Evolutionary conservation across 2,329 filamentous ascomycete genomes (phyloP).

Genomic region (Didymella exigua): DNA sequence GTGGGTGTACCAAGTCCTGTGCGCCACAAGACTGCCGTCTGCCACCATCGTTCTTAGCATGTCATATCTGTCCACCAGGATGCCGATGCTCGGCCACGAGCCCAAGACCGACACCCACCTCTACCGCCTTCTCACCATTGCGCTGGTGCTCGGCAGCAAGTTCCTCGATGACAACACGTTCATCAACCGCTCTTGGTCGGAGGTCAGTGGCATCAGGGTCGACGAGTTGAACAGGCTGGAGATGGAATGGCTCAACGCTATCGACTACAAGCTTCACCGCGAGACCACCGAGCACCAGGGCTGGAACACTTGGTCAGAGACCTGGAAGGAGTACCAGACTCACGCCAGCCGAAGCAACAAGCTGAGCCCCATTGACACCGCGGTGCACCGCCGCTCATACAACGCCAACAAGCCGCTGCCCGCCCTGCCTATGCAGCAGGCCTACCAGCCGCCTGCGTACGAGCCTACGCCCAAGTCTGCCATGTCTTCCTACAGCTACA

Average conservation of each 20-base stretch:
- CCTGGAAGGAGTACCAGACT: conserved; percentile 69
- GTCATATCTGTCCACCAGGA: conserved; percentile 83
- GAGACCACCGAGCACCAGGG: conserved; percentile 79
- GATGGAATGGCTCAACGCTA: conserved; percentile 83
- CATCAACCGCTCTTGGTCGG: conserved; percentile 95
- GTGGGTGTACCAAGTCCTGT: conserved; percentile 88
- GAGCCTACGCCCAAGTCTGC: conserved; percentile 46
- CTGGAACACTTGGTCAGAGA: conserved; percentile 67
- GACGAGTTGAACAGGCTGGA: conserved; percentile 84
- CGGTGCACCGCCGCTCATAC: conserved; percentile 59
- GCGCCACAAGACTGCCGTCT: conserved; percentile 85
- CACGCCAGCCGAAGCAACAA: conserved; percentile 48
- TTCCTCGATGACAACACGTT: conserved; percentile 97
- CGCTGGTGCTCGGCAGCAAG: conserved; percentile 87
- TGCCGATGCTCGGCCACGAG: conserved; percentile 71
- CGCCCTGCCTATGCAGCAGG: conserved; percentile 47
- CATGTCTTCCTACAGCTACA: conserved; percentile 45
- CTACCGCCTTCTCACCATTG: conserved; percentile 85
- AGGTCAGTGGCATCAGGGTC: conserved; percentile 88
- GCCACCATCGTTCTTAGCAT: conserved; percentile 90
- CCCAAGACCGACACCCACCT: conserved; percentile 68
- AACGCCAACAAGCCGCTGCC: conserved; percentile 54
- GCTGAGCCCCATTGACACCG: conserved; percentile 69
- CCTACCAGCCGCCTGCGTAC: conserved; percentile 46
- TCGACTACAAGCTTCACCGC: conserved; percentile 84